A percentile compares a stretch with the other conserved stretches of the same genome.
Conservation (phyloP, 208 protist species). For the Trypanosoma cruzi region DNA sequence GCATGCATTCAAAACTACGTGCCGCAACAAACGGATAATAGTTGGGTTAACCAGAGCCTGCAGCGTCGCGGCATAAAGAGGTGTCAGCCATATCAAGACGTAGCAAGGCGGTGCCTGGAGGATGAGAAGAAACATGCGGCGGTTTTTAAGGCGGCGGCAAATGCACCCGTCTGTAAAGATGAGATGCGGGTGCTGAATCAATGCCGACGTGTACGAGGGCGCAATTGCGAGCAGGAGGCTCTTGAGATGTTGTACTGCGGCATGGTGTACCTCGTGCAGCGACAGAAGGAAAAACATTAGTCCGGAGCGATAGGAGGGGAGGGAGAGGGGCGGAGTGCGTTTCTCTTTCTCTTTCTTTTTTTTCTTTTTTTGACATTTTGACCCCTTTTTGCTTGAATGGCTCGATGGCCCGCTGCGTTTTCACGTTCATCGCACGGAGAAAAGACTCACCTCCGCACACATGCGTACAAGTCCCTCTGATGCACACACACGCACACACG, state of each 20-base stretch:
- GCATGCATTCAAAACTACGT: slow-evolving; percentile 91
- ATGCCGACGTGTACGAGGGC: slow-evolving; percentile 48
- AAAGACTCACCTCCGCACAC: too few species aligned
- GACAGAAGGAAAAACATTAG: slow-evolving; percentile 23
- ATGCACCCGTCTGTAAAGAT: slow-evolving; percentile 60
- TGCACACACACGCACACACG: too few species aligned
- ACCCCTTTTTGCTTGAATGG: neutral
- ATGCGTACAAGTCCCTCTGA: too few species aligned
- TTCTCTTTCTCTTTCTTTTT: neutral
- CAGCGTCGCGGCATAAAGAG: slow-evolving; percentile 70
- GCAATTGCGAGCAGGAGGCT: slow-evolving; percentile 81
- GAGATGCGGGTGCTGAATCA: slow-evolving; percentile 53
- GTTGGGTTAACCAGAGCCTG: slow-evolving; percentile 83
- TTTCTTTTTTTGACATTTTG: neutral
- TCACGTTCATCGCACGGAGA: too few species aligned
- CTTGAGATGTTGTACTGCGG: slow-evolving; percentile 85
- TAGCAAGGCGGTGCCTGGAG: slow-evolving; percentile 61
- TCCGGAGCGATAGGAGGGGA: neutral
- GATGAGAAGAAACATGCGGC: slow-evolving; percentile 82
- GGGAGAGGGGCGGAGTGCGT: neutral
- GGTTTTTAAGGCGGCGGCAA: slow-evolving; percentile 66
- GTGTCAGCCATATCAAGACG: slow-evolving; percentile 79
- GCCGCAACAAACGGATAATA: slow-evolving; percentile 65
- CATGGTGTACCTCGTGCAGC: slow-evolving; percentile 80
- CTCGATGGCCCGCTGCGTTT: neutral